Conservation (phyloP, 2,329 filamentous ascomycete species). For the Calonectria naviculata region DNA sequence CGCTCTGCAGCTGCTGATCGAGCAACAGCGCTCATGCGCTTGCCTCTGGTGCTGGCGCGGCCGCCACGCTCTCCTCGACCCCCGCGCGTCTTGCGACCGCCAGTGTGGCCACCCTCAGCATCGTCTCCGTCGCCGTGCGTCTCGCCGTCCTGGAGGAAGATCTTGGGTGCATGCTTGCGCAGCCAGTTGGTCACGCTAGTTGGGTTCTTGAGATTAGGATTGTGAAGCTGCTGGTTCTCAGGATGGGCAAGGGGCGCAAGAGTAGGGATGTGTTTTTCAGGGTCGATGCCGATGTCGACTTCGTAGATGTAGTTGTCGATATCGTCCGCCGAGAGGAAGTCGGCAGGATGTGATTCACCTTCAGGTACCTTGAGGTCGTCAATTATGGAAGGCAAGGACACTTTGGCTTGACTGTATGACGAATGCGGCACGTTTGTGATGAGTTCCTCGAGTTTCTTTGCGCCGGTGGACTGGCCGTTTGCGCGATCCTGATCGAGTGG, state of each 20-base stretch:
- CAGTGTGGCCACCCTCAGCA: constrained; percentile 41
- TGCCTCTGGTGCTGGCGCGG: constrained; percentile 54
- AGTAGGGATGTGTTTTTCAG: constrained; percentile 57
- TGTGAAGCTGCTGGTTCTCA: constrained; percentile 48
- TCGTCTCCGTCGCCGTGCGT: constrained; percentile 53
- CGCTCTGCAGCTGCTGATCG: constrained; percentile 35
- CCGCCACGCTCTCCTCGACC: constrained; percentile 47
- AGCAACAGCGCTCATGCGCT: constrained; percentile 44
- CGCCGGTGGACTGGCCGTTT: constrained; percentile 53
- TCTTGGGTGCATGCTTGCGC: constrained; percentile 83
- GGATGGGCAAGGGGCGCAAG: constrained; percentile 62
- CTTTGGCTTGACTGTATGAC: constrained; percentile 64
- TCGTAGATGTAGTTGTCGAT: constrained; percentile 79
- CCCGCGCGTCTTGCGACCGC: constrained; percentile 50
- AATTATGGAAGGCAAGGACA: constrained; percentile 70
- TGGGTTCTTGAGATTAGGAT: constrained; percentile 72
- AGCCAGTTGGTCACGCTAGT: constrained; percentile 98
- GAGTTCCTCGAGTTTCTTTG: constrained; percentile 62
- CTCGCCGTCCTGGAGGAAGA: constrained; percentile 81
- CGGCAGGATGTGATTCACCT: constrained; percentile 67
- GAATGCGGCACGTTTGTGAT: constrained; percentile 64
- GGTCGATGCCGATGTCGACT: constrained; percentile 64
- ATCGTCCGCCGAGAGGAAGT: constrained; percentile 76
- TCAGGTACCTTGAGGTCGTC: constrained; percentile 62
- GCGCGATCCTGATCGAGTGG: constrained; percentile 48